These are phyloP conservation scores for Xerocomus brunneocitrinus DNA, from an alignment of 768 basidiomycete genomes.

Conservation along the genomic window DNA sequence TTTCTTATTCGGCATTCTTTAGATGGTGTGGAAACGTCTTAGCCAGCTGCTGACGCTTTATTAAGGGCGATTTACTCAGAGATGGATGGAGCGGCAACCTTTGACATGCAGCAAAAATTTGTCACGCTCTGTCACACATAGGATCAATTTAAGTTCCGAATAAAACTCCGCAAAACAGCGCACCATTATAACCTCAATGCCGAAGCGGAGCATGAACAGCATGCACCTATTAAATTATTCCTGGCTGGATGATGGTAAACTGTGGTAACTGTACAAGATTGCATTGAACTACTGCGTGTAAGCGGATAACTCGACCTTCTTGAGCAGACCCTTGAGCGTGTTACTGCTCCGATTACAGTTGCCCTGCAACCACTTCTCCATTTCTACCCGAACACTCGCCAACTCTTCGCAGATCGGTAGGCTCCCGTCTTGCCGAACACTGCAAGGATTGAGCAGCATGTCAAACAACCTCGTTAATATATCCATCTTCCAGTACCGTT, in stretches of 20 bases:
- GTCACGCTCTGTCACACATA: not conserved
- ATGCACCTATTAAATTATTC: no score
- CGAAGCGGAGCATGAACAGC: not conserved
- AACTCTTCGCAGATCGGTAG: slow-evolving; percentile 76
- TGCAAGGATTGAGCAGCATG: slow-evolving; percentile 74
- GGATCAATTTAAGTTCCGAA: not conserved
- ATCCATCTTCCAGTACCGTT: slow-evolving; percentile 92
- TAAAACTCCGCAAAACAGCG: not conserved
- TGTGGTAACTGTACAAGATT: not conserved
- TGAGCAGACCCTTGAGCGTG: slow-evolving; percentile 74
- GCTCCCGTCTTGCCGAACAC: slow-evolving; percentile 49
- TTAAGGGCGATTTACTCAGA: not conserved
- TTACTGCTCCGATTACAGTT: slow-evolving; percentile 85
- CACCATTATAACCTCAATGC: not conserved
- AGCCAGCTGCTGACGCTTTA: not conserved
- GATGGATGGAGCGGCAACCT: not conserved
- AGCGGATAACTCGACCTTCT: slow-evolving; percentile 67
- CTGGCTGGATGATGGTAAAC: no score
- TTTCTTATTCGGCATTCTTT: not conserved
- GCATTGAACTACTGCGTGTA: slow-evolving; percentile 24
- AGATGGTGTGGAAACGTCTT: not conserved
- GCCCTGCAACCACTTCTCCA: slow-evolving; percentile 82
- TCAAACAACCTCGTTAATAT: slow-evolving; percentile 86
- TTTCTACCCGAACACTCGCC: slow-evolving; percentile 59
- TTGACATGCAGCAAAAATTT: not conserved